These are phyloP conservation scores for Leucaena leucocephala DNA, from an alignment of 306 rosid species.

Conservation along the genomic window DNA sequence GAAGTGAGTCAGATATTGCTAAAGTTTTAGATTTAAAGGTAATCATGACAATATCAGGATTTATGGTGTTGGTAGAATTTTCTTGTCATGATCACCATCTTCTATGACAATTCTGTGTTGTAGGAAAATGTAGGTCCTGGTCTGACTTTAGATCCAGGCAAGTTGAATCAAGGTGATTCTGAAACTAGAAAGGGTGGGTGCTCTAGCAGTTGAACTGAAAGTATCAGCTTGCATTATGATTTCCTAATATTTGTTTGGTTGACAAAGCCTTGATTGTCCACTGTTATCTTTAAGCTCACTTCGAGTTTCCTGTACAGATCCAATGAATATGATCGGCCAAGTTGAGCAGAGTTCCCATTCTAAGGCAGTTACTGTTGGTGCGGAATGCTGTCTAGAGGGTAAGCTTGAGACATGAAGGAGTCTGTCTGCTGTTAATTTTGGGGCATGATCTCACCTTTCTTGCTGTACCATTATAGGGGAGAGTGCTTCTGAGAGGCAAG, in stretches of 20 bases:
- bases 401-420: neutral
- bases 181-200: neutral
- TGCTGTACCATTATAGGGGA: neutral
- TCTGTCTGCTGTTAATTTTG: neutral
- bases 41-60: neutral
- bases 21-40: neutral
- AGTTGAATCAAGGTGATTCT: neutral
- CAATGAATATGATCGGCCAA: neutral
- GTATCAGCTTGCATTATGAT: neutral
- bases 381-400: neutral
- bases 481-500: neutral
- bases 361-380: neutral
- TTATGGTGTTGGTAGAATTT: neutral
- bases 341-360: neutral
- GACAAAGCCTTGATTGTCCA: neutral
- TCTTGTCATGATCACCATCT: neutral
- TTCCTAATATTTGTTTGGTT: neutral
- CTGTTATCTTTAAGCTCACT: neutral
- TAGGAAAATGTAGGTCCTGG: neutral
- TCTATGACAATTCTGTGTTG: neutral
- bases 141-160: neutral
- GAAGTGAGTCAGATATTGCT: neutral
- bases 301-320: neutral
- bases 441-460: conserved; percentile 3
- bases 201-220: neutral